Conservation (phyloP, 2,329 filamentous ascomycete genomes). For the Pseudogymnoascus sp. region DNA sequence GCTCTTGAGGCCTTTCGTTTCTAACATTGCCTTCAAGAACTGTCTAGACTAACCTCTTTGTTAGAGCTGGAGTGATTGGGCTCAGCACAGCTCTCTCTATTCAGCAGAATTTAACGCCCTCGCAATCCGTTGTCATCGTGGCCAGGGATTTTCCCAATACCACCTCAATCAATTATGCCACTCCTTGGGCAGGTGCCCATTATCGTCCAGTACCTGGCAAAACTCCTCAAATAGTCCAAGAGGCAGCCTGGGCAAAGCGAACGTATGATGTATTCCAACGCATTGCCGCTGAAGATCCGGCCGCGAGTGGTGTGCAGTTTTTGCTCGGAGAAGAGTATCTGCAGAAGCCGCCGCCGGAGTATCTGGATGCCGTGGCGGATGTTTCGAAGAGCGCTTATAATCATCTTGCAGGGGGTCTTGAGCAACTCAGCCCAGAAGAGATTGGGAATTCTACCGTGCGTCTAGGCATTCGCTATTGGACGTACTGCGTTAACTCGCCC, state of each 20-base stretch:
- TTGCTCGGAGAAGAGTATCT: constrained; percentile 35
- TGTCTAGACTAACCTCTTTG: neutral
- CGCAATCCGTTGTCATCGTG: constrained; percentile 22
- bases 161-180: constrained; percentile 36
- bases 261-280: constrained; percentile 32
- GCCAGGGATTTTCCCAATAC: constrained; percentile 32
- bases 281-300: constrained; percentile 28
- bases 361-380: constrained; percentile 24
- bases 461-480: constrained; percentile 30
- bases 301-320: constrained; percentile 28
- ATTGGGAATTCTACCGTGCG: constrained; percentile 20
- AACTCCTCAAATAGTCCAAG: constrained; percentile 28
- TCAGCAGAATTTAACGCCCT: constrained; percentile 23
- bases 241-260: constrained; percentile 30
- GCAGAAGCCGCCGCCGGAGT: constrained; percentile 30
- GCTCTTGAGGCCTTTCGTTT: neutral
- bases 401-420: neutral
- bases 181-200: constrained; percentile 38
- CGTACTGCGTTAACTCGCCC: constrained; percentile 35
- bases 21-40: neutral
- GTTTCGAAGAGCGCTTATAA: neutral
- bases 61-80: constrained; percentile 33
- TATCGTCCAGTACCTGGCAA: constrained; percentile 36
- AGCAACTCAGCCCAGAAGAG: neutral
- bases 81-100: constrained; percentile 30